These are phyloP conservation scores for Phallus indusiatus DNA, from an alignment of 768 basidiomycete genomes.

Conservation along the genomic window DNA sequence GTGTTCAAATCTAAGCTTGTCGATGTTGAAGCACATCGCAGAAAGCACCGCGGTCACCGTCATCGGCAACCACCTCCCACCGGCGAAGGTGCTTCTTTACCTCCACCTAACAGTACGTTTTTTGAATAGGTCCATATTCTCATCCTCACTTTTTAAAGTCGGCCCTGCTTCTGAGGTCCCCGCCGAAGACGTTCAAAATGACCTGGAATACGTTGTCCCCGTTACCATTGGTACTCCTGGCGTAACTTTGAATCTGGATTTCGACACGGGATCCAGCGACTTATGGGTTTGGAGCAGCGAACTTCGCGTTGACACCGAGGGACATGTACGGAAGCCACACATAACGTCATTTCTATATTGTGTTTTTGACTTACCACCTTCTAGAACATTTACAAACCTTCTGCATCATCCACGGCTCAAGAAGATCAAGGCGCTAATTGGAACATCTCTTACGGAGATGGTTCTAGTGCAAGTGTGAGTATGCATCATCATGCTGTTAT, in stretches of 20 bases:
- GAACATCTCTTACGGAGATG: constrained; percentile 22
- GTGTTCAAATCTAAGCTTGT: background rate
- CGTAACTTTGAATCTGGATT: constrained; percentile 27
- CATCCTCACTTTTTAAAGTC: background rate
- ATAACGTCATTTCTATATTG: background rate
- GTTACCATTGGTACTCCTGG: constrained; percentile 32
- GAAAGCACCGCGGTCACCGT: constrained; percentile 2
- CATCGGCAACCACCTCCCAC: background rate
- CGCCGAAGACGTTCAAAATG: constrained; percentile 20
- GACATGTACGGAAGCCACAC: background rate
- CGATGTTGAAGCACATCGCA: background rate
- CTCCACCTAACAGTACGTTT: background rate
- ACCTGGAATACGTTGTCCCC: constrained; percentile 30
- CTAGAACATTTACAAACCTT: constrained; percentile 19
- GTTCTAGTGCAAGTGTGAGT: constrained; percentile 11
- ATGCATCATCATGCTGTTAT: background rate
- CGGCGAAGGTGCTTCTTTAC: background rate
- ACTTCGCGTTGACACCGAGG: constrained; percentile 7
- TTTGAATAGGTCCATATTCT: background rate
- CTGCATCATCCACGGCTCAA: constrained; percentile 17
- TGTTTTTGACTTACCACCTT: constrained; percentile 4
- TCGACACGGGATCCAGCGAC: constrained; percentile 18
- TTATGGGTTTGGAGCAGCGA: constrained; percentile 15
- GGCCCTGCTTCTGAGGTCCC: constrained; percentile 18
- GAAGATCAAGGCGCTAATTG: constrained; percentile 14